Evolutionary conservation across 2,329 filamentous ascomycete species (phyloP), one percentile per base, ranked within the genome.

Genomic region (Diaporthe nobilis): DNA sequence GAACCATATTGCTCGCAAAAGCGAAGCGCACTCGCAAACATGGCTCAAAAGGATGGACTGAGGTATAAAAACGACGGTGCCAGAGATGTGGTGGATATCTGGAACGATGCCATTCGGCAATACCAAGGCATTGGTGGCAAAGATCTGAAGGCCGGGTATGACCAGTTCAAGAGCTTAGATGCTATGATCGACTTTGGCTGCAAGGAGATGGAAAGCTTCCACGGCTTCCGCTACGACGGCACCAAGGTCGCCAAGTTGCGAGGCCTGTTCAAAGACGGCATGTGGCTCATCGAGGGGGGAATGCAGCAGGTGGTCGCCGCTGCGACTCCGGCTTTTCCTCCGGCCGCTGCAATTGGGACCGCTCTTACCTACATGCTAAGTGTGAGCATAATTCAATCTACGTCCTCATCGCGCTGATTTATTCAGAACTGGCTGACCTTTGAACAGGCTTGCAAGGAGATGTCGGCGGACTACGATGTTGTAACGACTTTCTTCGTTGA

Each of bases 401-500:
- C 17, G 6, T 47, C 7, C 44, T 6, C 15, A 47, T 22, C 15
- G 5, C 17, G 17, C 60, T 9, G 25, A 47, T 44, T 4, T 10
- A 61, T 20, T n/a, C 22, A 3, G 37, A 4, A 13, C 3, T 47
- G 25, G 47, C 60, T 47, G 42, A 65, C 17, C 3, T 13, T 31
- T 25, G 9, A 0, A 65, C n/a, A 65, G 60, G 60, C 60, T 13
- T 65, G 60, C 42, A 65, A 47, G 28, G 53, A 65, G 42, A 44
- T 65, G 25, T 65, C 60, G 39, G 60, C 60, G 39, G 60, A 65
- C 42, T 65, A 65, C 25, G 60, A 65, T 17, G 25, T 65, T 31
- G 60, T 65, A 9, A 65, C 60, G 42, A 65, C 60, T 31, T 65
- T 65, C 25, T 65, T 65, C 60, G 60, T 65, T 47, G 60, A 65